Base-by-base conservation (phyloP, 306 rosid genomes). In the Hylodesmum podocarpum region DNA sequence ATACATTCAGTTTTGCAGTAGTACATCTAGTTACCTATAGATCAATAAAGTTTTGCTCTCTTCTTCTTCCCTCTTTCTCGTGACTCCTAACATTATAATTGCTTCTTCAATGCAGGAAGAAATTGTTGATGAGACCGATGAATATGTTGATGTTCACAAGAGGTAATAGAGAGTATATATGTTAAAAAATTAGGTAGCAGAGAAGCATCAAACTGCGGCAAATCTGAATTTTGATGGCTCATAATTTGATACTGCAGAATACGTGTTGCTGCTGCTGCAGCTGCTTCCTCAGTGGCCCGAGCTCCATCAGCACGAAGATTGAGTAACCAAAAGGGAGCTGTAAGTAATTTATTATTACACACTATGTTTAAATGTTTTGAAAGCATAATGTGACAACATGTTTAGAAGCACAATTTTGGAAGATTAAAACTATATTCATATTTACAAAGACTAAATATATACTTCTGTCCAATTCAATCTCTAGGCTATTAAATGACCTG, bases 71-170 rank as follows among this genome's bases (percentile, higher is more conserved):
- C n/a, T n/a, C n/a, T n/a, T n/a, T n/a, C n/a, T n/a, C n/a, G n/a
- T n/a, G n/a, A n/a, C n/a, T n/a, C n/a, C n/a, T n/a, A n/a, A n/a
- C n/a, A n/a, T n/a, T n/a, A 70, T 37, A 51, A 46, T 57, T 41
- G 80, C 28, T 84, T 47, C 28, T 51, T 1, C 44, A 22, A 61
- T 79, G 66, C 86, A 96, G 99, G 99, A 96, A 79, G 99, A 96
- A 81, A 96, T 96, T 88, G 98, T 96, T 51, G 99, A 96, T 44
- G 99, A 96, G 88, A 96, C 98, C 11, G 99, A 96, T 71, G 99
- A 92, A 81, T 96, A 85, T 81, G 99, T 96, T 75, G 99, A 96
- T 80, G 99, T 96, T 40, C 99, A 96, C 82, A 96, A 91, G 84
- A 93, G 98, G 98, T 96, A 84, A 62, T 5, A 22, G 14, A 25